Base-by-base conservation (phyloP, 257 asterid genomes). In the Petrea volubilis region DNA sequence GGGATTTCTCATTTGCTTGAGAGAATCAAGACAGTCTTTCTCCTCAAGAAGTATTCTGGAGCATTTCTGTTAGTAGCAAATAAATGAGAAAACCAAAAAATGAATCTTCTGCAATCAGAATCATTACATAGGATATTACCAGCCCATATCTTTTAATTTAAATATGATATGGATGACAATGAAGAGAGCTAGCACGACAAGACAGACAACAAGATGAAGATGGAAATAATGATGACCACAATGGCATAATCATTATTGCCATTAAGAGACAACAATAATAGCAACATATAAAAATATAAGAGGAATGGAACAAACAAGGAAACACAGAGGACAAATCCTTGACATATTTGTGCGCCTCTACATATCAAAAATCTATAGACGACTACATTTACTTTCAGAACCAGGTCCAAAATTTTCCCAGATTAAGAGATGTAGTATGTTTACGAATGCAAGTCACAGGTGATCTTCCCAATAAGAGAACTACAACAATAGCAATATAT, bases 1-100 rank as follows among this genome's bases (percentile, higher is more conserved):
- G 11, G 90, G 86, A 81, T 73, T 89, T 75, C 99, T 85, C 89
- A 91, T 94, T 84, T 78, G 85, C 85, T 65, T 84, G 60, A 94
- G 79, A 74, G 59, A 74, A 9, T 33, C 81, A 38, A 52, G 81
- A 62, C 88, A 86, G 2, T 66, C 84, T 63, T 80, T 83, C 68
- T 91, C 99, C 14, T 34, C 77, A 67, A 94, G 89, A 74, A 94
- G 93, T 70, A 88, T 72, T 47, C 81, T 80, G 47, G 99, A 85
- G 80, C 98, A 94, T 64, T 74, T 80, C 98, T 94, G 78, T 72
- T 47, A 10, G 57, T 46, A 52, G 40, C 65, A 73, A 31, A 53
- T 31, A 49, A 43, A 61, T 33, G 34, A 31, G 64, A 74, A 34
- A 68, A 60, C 40, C 43, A 60, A 50, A 73, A 36, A n/a, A 40